phyloP scores from a whole-genome alignment of 140 eudicot species.

The Senecio squalidus region DNA sequence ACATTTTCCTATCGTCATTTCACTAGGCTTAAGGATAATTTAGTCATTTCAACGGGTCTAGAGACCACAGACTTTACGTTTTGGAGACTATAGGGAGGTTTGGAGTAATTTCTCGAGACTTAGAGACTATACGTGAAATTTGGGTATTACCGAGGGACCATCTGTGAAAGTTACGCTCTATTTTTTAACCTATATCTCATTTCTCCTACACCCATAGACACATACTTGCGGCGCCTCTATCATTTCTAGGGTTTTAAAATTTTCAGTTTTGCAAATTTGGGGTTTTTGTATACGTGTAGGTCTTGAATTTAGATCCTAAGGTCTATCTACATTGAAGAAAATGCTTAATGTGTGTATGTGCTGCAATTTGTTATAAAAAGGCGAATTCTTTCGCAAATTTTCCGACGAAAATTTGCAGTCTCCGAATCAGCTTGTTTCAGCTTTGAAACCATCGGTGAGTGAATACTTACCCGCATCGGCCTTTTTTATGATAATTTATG shows the following conservation, averaged over 20 bases:
- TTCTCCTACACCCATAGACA: background rate
- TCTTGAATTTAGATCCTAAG: background rate
- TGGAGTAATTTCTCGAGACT: no score
- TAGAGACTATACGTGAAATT: no score
- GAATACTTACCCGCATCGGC: background rate
- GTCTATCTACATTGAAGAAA: background rate
- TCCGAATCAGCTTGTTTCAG: slow-evolving; percentile 9
- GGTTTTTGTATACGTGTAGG: slow-evolving; percentile 12
- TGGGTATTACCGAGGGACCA: no score
- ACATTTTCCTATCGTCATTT: no score
- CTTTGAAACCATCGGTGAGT: slow-evolving; percentile 20
- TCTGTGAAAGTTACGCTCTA: no score
- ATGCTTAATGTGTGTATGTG: background rate
- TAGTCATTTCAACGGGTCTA: no score
- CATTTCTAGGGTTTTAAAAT: background rate
- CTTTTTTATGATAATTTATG: no score
- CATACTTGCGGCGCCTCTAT: background rate
- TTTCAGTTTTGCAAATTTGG: slow-evolving; percentile 15
- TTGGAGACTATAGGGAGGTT: no score
- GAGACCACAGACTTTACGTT: no score
- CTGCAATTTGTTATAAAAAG: slow-evolving; percentile 4
- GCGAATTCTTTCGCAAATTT: background rate
- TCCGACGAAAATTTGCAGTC: no score
- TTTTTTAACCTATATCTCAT: background rate
- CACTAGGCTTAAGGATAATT: no score